Evolutionary conservation across 1,139 yeast species (phyloP).

Genomic region (Casaregolazyma lundiana): DNA sequence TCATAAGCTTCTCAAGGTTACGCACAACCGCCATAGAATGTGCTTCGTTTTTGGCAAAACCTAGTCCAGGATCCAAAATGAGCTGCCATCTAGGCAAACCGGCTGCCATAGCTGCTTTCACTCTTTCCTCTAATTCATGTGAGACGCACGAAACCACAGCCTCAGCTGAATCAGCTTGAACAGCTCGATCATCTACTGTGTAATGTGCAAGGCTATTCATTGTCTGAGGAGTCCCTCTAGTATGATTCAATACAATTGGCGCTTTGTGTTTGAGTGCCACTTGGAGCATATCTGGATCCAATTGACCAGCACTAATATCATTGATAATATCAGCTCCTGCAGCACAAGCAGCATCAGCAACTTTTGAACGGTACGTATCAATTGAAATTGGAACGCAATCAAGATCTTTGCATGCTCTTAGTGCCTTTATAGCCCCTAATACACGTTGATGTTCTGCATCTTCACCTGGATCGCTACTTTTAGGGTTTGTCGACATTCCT

Average conservation of each 20-base stretch:
- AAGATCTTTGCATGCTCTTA: slow-evolving; percentile 45
- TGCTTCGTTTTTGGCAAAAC: slow-evolving; percentile 72
- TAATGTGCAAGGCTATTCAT: slow-evolving; percentile 65
- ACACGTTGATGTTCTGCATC: slow-evolving; percentile 63
- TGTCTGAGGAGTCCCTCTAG: slow-evolving; percentile 73
- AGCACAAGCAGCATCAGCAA: slow-evolving; percentile 62
- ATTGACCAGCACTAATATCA: slow-evolving; percentile 80
- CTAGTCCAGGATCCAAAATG: slow-evolving; percentile 89
- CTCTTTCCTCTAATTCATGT: slow-evolving; percentile 57
- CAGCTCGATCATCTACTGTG: slow-evolving; percentile 29
- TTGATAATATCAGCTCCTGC: slow-evolving; percentile 91
- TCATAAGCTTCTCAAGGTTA: slow-evolving; percentile 37
- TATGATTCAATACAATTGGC: slow-evolving; percentile 79
- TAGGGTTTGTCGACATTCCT: slow-evolving; percentile 90
- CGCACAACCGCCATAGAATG: slow-evolving; percentile 69
- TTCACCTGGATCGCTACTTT: slow-evolving; percentile 54
- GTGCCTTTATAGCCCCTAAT: slow-evolving; percentile 60
- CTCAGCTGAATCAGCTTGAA: slow-evolving; percentile 32
- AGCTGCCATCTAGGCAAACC: slow-evolving; percentile 90
- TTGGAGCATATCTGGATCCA: slow-evolving; percentile 59
- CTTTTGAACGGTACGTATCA: slow-evolving; percentile 76
- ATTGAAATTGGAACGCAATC: slow-evolving; percentile 57
- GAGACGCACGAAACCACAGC: slow-evolving; percentile 47
- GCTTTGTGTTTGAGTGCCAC: slow-evolving; percentile 61
- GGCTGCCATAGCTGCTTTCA: slow-evolving; percentile 49